Percentiles rank a stretch among this genome's conserved stretches.
These are phyloP conservation scores for Nakazawaea ernobii DNA, from an alignment of 805 yeast species.

Conservation along the genomic window DNA sequence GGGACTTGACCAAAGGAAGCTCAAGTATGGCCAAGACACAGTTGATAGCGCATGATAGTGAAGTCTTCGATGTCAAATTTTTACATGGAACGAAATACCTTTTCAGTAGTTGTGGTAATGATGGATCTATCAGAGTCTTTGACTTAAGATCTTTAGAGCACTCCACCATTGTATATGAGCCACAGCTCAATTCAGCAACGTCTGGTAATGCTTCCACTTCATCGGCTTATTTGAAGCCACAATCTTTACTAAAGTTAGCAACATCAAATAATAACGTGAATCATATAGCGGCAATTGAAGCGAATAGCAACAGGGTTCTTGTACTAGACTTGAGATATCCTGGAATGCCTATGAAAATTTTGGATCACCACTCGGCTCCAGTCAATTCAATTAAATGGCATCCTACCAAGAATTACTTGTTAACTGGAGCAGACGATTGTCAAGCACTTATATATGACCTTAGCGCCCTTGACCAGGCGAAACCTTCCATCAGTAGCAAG, in stretches of 20 bases:
- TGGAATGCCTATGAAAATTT: constrained; percentile 66
- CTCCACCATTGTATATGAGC: constrained; percentile 91
- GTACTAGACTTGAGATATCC: constrained; percentile 85
- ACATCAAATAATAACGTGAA: constrained; percentile 79
- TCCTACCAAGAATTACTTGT: constrained; percentile 58
- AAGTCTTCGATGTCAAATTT: constrained; percentile 89
- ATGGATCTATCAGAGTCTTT: constrained; percentile 89
- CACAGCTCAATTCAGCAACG: constrained; percentile 28
- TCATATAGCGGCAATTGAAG: constrained; percentile 76
- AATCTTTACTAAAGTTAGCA: constrained; percentile 69
- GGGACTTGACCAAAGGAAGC: constrained; percentile 68
- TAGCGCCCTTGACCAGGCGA: constrained; percentile 18
- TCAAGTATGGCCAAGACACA: constrained; percentile 77
- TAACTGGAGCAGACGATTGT: constrained; percentile 68
- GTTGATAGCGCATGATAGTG: constrained; percentile 92
- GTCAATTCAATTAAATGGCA: constrained; percentile 83
- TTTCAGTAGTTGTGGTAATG: constrained; percentile 91
- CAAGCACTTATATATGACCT: constrained; percentile 70
- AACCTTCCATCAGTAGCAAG: background rate
- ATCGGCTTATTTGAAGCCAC: constrained; percentile 22
- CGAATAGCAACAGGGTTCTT: constrained; percentile 57
- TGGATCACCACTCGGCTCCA: constrained; percentile 62
- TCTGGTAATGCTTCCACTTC: background rate
- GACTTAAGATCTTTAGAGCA: constrained; percentile 87
- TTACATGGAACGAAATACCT: constrained; percentile 66